Conservation (phyloP, 2,329 filamentous ascomycete species). For the Trichoderma sp. region DNA sequence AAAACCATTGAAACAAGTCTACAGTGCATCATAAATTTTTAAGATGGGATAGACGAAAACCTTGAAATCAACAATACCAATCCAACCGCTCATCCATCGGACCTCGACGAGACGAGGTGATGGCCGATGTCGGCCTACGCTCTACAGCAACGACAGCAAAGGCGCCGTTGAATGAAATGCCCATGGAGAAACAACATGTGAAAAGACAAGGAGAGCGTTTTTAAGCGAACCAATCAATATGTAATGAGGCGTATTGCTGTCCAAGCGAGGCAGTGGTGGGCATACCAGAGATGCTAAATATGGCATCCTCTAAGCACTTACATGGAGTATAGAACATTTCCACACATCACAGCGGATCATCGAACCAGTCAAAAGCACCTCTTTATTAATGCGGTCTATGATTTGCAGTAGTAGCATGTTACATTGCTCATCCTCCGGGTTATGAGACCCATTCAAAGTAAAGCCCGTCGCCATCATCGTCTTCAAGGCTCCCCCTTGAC, state of each 20-base stretch:
- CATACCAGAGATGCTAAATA: neutral
- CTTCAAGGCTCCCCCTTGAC: neutral
- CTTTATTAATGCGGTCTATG: neutral
- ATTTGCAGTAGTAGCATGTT: neutral
- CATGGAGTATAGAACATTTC: neutral
- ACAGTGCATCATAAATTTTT: neutral
- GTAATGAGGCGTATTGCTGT: neutral
- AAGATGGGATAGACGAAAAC: neutral
- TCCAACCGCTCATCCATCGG: neutral
- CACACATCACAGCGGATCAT: neutral
- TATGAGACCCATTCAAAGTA: rapidly evolving
- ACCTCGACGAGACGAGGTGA: neutral
- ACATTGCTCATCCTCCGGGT: neutral
- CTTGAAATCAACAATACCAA: neutral
- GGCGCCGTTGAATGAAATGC: neutral
- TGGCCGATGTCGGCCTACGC: neutral
- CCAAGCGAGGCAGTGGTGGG: neutral
- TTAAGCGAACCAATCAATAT: neutral
- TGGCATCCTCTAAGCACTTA: neutral
- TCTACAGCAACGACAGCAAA: neutral
- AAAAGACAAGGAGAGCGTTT: rapidly evolving
- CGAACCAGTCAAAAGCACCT: neutral
- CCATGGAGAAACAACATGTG: neutral
- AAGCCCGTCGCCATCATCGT: neutral
- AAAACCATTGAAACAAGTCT: neutral